Evolutionary conservation across 257 asterid genomes (phyloP), one percentile per base, ranked within the genome.

Genomic region (Echites panduratus): DNA sequence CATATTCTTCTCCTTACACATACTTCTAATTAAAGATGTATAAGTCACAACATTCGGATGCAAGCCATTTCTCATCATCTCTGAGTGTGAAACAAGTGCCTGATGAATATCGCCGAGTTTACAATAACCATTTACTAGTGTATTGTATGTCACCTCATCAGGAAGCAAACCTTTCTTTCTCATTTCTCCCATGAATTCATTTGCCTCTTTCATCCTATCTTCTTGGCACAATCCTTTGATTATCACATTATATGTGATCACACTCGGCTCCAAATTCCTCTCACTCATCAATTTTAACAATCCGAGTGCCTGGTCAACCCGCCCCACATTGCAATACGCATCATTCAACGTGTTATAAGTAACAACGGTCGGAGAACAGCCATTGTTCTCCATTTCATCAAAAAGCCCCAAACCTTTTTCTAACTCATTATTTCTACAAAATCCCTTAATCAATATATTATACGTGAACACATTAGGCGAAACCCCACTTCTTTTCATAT

Each of bases 31-130:
- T 85, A 93, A 82, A 83, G 96, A 82, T 52, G 93, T 93, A 79
- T 92, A 92, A 4, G 96, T 90, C 71, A 93, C 93, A 43, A 93
- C 95, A 82, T 87, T 84, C 7, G 97, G 96, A 62, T 95, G 86
- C 77, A 90, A 70, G 10, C 98, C 97, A 71, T 87, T 85, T 77
- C 96, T 84, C 68, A 89, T 82, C 98, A 93, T 93, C 77, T 93
- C 93, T 2, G 87, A 81, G 64, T 90, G 95, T 70, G 88, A 76
- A 76, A 85, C 89, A 81, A 93, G 98, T 52, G 93, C 96, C 57
- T 87, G 93, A 67, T 90, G 97, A 77, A 93, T 79, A 79, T 89
- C 86, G 35, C 95, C 97, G 70, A 79, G 89, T 75, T 84, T 87
- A 77, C 98, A 93, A 71, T 85, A 84, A 72, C 98, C 98, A 82